Evolutionary conservation across 805 yeast species (phyloP).

Genomic region (Scheffersomyces lignosus): DNA sequence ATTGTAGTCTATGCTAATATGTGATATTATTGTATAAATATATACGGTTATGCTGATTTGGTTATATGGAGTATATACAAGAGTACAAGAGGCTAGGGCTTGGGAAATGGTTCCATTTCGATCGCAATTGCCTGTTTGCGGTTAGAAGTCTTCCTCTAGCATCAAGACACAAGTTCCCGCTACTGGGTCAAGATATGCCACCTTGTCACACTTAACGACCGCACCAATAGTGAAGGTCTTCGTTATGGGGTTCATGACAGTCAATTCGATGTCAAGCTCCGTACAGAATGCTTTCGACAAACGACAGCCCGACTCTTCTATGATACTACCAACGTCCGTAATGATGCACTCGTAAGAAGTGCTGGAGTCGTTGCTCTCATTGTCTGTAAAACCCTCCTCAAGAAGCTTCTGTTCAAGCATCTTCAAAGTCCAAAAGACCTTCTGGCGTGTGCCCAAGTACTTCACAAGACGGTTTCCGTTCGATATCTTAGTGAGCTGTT

Average conservation of each 20-base stretch:
- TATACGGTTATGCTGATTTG: too few species aligned
- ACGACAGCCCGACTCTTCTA: constrained; percentile 14
- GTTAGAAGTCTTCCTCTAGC: constrained; percentile 7
- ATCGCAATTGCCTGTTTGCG: too few species aligned
- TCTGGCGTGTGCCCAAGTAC: constrained; percentile 14
- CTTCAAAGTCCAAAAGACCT: constrained; percentile 26
- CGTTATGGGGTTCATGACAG: constrained; percentile 25
- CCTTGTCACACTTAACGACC: constrained; percentile 42
- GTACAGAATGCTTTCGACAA: constrained; percentile 47
- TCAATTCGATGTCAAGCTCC: constrained; percentile 48
- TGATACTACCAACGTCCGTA: constrained; percentile 27
- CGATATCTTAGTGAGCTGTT: constrained; percentile 13
- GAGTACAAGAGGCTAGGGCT: too few species aligned
- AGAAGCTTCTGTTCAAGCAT: constrained; percentile 15
- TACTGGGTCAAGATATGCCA: constrained; percentile 42
- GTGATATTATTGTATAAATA: too few species aligned
- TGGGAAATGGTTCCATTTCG: too few species aligned
- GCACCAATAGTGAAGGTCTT: constrained; percentile 41
- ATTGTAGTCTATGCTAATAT: too few species aligned
- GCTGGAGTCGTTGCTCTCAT: constrained; percentile 1
- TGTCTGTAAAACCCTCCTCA: constrained; percentile 1
- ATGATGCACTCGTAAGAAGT: constrained; percentile 40
- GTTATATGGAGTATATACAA: too few species aligned
- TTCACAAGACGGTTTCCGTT: constrained; percentile 12
- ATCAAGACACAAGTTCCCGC: constrained; percentile 41